Evolutionary conservation across 345 rosid species (phyloP).

Genomic region (Orychophragmus violaceus): DNA sequence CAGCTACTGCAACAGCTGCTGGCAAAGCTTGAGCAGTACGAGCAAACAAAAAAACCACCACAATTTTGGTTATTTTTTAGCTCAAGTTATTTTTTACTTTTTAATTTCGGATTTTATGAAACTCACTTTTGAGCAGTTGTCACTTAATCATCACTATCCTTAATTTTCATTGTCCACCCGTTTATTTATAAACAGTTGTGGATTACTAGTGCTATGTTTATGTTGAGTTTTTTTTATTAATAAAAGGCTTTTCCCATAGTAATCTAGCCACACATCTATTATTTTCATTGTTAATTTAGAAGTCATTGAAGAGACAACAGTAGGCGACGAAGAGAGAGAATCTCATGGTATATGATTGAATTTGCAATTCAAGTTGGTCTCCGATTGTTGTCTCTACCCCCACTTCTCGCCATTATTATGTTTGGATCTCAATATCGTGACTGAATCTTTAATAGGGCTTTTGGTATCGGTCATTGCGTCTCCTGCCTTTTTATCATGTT

Average conservation of each 20-base stretch:
- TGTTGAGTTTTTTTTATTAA: not conserved
- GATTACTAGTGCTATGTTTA: conserved; percentile 5
- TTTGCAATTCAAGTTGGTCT: too few relatives aligned
- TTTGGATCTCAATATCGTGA: too few relatives aligned
- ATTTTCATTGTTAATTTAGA: too few relatives aligned
- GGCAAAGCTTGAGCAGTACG: conserved; percentile 37
- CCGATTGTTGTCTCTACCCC: too few relatives aligned
- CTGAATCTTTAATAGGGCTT: too few relatives aligned
- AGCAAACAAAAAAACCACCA: conserved; percentile 3
- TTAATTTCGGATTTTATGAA: conserved; percentile 2
- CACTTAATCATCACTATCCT: not conserved
- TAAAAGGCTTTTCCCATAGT: not conserved
- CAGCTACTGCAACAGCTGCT: conserved; percentile 24
- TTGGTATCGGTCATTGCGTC: too few relatives aligned
- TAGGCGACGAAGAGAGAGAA: too few relatives aligned
- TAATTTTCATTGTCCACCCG: not conserved
- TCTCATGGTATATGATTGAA: too few relatives aligned
- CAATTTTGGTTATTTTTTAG: conserved; percentile 25
- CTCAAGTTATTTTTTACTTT: conserved; percentile 15
- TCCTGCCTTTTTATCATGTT: too few relatives aligned
- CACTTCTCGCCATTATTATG: too few relatives aligned
- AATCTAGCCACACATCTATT: too few relatives aligned
- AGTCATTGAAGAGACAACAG: not conserved
- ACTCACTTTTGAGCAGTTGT: conserved; percentile 15
- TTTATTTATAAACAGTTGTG: conserved; percentile 20